These are phyloP conservation scores for Penicillium italicum DNA, from an alignment of 2,329 filamentous ascomycete genomes.

Conservation along the genomic window DNA sequence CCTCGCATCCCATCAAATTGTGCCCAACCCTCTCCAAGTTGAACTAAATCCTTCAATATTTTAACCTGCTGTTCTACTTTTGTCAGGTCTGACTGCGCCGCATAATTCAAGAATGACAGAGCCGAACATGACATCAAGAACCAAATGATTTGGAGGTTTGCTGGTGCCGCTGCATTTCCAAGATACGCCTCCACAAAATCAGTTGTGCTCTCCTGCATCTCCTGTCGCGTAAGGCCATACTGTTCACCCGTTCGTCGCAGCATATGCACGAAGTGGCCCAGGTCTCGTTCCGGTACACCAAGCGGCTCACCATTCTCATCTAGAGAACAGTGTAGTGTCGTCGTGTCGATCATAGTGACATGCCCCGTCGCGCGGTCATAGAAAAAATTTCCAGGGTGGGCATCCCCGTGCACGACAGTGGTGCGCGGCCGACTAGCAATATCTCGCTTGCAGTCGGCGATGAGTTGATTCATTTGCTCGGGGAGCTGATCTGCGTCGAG, in stretches of 20 bases:
- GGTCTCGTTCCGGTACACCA: not conserved
- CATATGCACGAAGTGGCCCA: constrained; percentile 1
- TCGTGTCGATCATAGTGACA: constrained; percentile 1
- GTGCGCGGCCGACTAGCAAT: not conserved
- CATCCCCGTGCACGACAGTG: not conserved
- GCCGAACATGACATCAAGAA: constrained; percentile 3
- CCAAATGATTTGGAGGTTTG: not conserved
- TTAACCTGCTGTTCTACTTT: not conserved
- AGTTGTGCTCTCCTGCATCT: not conserved
- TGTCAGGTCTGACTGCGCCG: not conserved
- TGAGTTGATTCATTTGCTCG: not conserved
- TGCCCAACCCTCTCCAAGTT: not conserved
- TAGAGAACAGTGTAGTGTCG: not conserved
- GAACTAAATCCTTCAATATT: not conserved
- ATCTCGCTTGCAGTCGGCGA: not conserved
- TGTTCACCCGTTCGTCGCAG: not conserved
- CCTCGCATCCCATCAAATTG: not conserved
- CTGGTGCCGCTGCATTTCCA: not conserved
- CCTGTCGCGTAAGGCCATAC: not conserved
- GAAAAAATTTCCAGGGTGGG: constrained; percentile 1
- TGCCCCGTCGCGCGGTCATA: not conserved
- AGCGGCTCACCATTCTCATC: not conserved
- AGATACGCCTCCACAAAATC: not conserved
- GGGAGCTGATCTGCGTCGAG: not conserved
- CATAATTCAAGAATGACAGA: not conserved